These are phyloP conservation scores for Clarkia xantiana DNA, from an alignment of 345 rosid genomes.

Conservation along the genomic window DNA sequence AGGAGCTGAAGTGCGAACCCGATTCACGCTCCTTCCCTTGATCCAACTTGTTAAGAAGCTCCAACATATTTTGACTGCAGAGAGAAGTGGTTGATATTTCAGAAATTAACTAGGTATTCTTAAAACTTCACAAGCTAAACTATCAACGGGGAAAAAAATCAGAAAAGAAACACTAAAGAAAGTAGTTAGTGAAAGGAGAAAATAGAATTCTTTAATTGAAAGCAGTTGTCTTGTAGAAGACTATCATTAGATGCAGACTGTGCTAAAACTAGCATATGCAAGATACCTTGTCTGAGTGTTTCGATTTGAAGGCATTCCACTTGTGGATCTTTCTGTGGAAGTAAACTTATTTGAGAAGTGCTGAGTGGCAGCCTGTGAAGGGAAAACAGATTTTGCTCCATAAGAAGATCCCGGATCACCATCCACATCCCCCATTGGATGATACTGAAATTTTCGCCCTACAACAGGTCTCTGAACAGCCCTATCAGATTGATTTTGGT, in stretches of 20 bases:
- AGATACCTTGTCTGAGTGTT: conserved; percentile 44
- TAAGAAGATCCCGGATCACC: conserved; percentile 29
- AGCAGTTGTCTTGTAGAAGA: neutral
- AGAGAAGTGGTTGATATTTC: conserved; percentile 1
- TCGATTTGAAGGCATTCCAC: conserved; percentile 22
- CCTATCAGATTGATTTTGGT: conserved; percentile 34
- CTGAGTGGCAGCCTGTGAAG: conserved; percentile 16
- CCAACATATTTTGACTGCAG: conserved; percentile 77
- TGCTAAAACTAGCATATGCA: too few species aligned
- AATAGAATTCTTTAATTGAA: neutral
- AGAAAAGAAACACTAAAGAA: neutral
- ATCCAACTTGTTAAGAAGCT: conserved; percentile 86
- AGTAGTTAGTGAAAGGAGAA: neutral
- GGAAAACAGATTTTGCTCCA: conserved; percentile 22
- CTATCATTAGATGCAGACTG: too few species aligned
- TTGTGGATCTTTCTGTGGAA: conserved; percentile 25
- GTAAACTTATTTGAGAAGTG: conserved; percentile 29
- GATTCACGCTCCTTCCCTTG: conserved; percentile 34
- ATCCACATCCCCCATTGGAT: conserved; percentile 85
- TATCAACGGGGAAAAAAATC: neutral
- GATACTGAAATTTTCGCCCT: conserved; percentile 69
- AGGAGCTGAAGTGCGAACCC: conserved; percentile 32
- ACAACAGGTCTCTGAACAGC: conserved; percentile 26
- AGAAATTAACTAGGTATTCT: neutral
- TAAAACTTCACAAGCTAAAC: neutral